Evolutionary conservation across 257 asterid species (phyloP), one percentile per base, ranked within the genome.

Genomic region (Jasminum sambac): DNA sequence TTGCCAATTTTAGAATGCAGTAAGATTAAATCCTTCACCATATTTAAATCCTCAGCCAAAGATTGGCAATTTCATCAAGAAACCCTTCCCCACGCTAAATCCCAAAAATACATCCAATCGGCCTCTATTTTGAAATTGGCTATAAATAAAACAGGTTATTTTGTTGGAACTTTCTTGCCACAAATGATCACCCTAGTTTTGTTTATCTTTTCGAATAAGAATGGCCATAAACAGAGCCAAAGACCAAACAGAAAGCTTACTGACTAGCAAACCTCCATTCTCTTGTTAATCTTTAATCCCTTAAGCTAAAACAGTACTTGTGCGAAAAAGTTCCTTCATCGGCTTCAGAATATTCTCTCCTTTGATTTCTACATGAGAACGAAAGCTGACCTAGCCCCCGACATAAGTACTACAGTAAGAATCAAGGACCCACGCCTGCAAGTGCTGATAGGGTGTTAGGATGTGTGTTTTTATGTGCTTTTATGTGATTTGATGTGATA

Each of bases 51-150:
- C 94, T 97, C 98, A 93, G 50, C 98, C 97, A 74, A 93, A 89
- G 64, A 93, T 72, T 0, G 97, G 98, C 73, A 93, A 74, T 68
- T 83, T 90, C 97, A 93, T 93, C 82, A 90, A 72, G 67, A 92
- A 82, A 64, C 95, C 89, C 77, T 93, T 93, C 43, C 73, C 74
- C 87, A 79, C 16, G 97, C 97, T 58, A 93, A 84, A 83, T 93
- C 78, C 98, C 97, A 93, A 72, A 93, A 72, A 79, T 94, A 94
- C 96, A 94, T 94, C 98, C 98, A 94, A 67, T 94, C 98, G 62
- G 90, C 98, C 86, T 94, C 97, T 13, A 96, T 90, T 76, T 94
- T 84, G 67, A 90, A 97, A 80, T 94, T 94, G 68, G 96, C 85
- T 44, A 94, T 85, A 23, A 92, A 69, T 55, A 92, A 60, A 41